Conservation (phyloP, 2,329 filamentous ascomycete species). For the Achaetomium macrosporum region DNA sequence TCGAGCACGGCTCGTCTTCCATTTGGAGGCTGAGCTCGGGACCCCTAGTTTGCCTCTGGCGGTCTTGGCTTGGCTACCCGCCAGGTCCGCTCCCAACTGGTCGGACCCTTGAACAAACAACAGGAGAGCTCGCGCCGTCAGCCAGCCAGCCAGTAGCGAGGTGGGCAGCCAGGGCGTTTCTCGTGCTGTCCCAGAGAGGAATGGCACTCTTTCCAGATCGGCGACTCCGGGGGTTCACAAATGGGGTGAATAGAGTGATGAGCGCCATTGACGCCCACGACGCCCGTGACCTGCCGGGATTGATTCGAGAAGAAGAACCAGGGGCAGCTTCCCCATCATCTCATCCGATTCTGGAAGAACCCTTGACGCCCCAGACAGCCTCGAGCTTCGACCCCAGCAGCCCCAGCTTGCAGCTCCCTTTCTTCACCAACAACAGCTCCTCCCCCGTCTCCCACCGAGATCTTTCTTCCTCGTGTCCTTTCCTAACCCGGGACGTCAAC, state of each 20-base stretch:
- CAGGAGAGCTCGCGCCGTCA: slow-evolving; percentile 13
- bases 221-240: slow-evolving; percentile 9
- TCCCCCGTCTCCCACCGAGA: not conserved
- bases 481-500: not conserved
- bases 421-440: slow-evolving; percentile 18
- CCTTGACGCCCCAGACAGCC: slow-evolving; percentile 18
- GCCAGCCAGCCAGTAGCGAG: slow-evolving; percentile 24
- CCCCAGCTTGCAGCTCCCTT: slow-evolving; percentile 18
- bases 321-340: slow-evolving; percentile 12
- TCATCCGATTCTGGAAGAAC: slow-evolving; percentile 10
- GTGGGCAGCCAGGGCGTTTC: slow-evolving; percentile 21
- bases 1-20: slow-evolving; percentile 1
- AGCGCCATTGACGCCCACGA: slow-evolving; percentile 16
- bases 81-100: slow-evolving; percentile 14
- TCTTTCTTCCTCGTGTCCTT: slow-evolving; percentile 3
- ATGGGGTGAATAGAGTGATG: slow-evolving; percentile 15
- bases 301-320: slow-evolving; percentile 14
- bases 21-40: slow-evolving; percentile 8
- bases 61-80: slow-evolving; percentile 1
- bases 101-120: slow-evolving; percentile 11
- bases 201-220: slow-evolving; percentile 19
- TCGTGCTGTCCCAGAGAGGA: slow-evolving; percentile 11
- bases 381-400: slow-evolving; percentile 13
- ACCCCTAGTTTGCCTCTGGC: slow-evolving; percentile 9
- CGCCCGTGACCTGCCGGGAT: slow-evolving; percentile 14